Evolutionary conservation across 2,329 filamentous ascomycete genomes (phyloP).

Genomic region (Septoria linicola): DNA sequence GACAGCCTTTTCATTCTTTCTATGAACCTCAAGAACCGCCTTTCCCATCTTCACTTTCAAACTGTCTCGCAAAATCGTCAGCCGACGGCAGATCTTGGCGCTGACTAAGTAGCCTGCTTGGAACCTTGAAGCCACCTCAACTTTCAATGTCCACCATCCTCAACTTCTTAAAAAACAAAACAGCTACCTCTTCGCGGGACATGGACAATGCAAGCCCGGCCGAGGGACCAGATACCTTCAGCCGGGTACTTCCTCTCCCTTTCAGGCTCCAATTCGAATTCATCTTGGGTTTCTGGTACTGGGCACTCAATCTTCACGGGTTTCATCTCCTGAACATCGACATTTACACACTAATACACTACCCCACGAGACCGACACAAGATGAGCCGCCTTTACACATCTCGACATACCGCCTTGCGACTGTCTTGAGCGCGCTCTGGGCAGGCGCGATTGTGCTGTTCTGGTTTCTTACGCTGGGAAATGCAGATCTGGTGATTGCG

Average conservation of each 20-base stretch:
- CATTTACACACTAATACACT: conserved; percentile 66
- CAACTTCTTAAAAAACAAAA: background rate
- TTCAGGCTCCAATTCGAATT: conserved; percentile 85
- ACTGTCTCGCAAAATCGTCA: background rate
- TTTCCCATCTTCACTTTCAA: too few species aligned
- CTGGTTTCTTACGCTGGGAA: conserved; percentile 75
- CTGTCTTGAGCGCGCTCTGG: conserved; percentile 70
- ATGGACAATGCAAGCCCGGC: conserved; percentile 24
- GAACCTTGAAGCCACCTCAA: conserved; percentile 7
- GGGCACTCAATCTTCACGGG: conserved; percentile 88
- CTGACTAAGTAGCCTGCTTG: background rate
- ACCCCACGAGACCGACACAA: conserved; percentile 70
- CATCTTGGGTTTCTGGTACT: conserved; percentile 89
- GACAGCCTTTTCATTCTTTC: too few species aligned
- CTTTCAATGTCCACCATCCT: background rate
- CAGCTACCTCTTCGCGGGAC: conserved; percentile 3
- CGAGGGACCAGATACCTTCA: conserved; percentile 73
- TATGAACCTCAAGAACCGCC: too few species aligned
- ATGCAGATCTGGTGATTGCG: conserved; percentile 63
- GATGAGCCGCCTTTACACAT: conserved; percentile 69
- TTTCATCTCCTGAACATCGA: conserved; percentile 75
- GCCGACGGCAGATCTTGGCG: background rate
- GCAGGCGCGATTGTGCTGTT: conserved; percentile 72
- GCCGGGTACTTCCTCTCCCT: conserved; percentile 80
- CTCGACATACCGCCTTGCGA: conserved; percentile 83